Conservation (phyloP, 108 stramenopile species). For the Cylindrotheca closterium region DNA sequence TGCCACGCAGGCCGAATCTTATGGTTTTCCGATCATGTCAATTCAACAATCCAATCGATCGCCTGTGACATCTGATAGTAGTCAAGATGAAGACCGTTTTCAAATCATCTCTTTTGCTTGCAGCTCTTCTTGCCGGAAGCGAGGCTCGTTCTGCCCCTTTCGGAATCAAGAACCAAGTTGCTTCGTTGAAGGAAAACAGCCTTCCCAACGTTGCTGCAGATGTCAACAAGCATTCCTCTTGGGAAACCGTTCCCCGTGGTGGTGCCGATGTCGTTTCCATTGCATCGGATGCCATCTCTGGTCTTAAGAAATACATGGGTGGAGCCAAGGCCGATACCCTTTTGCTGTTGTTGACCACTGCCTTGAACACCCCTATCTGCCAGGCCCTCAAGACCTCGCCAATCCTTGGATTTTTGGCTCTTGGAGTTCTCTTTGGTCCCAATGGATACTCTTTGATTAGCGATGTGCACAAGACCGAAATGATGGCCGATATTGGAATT, state of each 20-base stretch:
- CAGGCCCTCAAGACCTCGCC: conserved; percentile 70
- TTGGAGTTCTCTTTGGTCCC: conserved; percentile 85
- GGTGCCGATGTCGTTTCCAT: conserved; percentile 14
- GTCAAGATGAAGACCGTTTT: no score
- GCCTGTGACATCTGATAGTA: no score
- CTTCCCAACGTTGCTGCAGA: no score
- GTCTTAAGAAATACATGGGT: conserved; percentile 51
- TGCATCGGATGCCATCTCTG: conserved; percentile 28
- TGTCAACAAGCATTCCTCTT: conserved; percentile 28
- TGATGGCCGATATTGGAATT: conserved; percentile 92
- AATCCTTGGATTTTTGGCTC: conserved; percentile 85
- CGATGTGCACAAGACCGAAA: conserved; percentile 74
- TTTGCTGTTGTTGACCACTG: conserved; percentile 76
- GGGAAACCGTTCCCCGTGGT: conserved; percentile 34
- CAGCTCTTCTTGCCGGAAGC: no score
- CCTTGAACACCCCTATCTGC: conserved; percentile 85
- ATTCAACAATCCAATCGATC: no score
- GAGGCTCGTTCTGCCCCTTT: no score
- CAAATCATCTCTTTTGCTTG: no score
- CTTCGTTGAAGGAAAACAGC: no score
- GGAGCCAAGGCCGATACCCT: conserved; percentile 87
- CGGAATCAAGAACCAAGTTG: no score
- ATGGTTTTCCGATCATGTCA: no score
- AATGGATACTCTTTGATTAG: conserved; percentile 71
- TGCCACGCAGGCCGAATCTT: no score